These are phyloP conservation scores for Tetrapyrgos nigripes DNA, from an alignment of 1,284 basidiomycete species.

Conservation along the genomic window DNA sequence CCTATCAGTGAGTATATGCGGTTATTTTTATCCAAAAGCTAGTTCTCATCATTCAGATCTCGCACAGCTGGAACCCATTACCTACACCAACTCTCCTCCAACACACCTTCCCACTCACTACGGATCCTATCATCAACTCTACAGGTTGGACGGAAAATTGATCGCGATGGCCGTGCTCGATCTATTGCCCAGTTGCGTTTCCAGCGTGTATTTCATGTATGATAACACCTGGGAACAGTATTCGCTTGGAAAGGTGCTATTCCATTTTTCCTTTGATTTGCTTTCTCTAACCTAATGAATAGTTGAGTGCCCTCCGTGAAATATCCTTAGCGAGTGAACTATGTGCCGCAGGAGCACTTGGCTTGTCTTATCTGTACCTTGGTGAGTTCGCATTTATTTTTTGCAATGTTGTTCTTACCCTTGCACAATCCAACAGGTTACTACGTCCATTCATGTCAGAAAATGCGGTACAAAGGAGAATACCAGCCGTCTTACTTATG, in stretches of 20 bases:
- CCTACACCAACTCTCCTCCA: constrained; percentile 56
- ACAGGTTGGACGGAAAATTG: constrained; percentile 81
- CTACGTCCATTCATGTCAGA: constrained; percentile 91
- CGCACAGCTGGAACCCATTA: constrained; percentile 58
- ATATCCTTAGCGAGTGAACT: constrained; percentile 77
- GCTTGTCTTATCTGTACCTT: constrained; percentile 82
- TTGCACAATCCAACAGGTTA: constrained; percentile 80
- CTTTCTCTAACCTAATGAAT: neutral
- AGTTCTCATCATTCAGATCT: constrained; percentile 5
- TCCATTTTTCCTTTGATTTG: neutral
- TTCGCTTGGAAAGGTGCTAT: constrained; percentile 85
- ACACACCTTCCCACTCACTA: constrained; percentile 72
- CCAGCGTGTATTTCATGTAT: constrained; percentile 95
- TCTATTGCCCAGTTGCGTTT: constrained; percentile 89
- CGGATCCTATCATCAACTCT: constrained; percentile 88
- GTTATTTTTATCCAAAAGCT: neutral
- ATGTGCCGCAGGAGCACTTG: constrained; percentile 65
- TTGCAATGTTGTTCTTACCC: neutral
- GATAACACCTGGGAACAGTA: constrained; percentile 78
- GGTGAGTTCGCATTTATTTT: constrained; percentile 53
- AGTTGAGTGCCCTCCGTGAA: constrained; percentile 88
- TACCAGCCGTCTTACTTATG: constrained; percentile 89
- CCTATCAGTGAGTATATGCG: constrained; percentile 57
- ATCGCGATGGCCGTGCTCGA: constrained; percentile 93
- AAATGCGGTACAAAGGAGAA: constrained; percentile 98